Conservation (phyloP, 768 basidiomycete genomes). For the Collybia sp. region DNA sequence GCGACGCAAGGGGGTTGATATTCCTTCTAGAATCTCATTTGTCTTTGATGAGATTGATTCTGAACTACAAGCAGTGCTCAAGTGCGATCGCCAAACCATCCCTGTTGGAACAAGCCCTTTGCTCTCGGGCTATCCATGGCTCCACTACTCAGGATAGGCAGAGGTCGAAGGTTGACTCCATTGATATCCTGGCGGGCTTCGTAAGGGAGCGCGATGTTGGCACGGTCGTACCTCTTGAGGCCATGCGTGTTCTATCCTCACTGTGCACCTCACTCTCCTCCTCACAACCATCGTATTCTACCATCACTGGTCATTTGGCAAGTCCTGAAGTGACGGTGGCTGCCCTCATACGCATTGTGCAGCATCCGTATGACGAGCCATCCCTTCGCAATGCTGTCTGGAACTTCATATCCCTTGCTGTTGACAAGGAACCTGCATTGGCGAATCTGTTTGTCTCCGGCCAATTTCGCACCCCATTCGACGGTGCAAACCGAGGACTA, state of each 20-base stretch:
- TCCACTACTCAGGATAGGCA: slow-evolving; percentile 37
- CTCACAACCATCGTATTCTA: slow-evolving; percentile 57
- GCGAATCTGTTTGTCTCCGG: slow-evolving; percentile 77
- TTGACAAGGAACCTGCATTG: slow-evolving; percentile 85
- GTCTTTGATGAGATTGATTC: slow-evolving; percentile 51
- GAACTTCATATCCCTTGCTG: slow-evolving; percentile 76
- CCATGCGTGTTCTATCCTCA: slow-evolving; percentile 61
- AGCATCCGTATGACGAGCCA: slow-evolving; percentile 78
- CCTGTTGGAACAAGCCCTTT: slow-evolving; percentile 74
- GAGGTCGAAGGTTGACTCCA: slow-evolving; percentile 56
- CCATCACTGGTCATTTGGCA: slow-evolving; percentile 74
- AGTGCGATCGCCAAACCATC: slow-evolving; percentile 41
- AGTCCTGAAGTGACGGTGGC: slow-evolving; percentile 70
- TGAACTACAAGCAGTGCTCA: slow-evolving; percentile 59
- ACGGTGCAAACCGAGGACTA: slow-evolving; percentile 25
- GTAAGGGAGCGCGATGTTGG: slow-evolving; percentile 65
- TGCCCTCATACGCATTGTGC: slow-evolving; percentile 64
- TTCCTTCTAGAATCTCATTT: slow-evolving; percentile 67
- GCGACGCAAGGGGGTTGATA: slow-evolving; percentile 66
- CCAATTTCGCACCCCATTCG: slow-evolving; percentile 48
- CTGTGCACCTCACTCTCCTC: slow-evolving; percentile 62
- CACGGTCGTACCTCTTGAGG: slow-evolving; percentile 54
- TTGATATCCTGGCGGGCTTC: slow-evolving; percentile 70
- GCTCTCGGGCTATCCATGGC: slow-evolving; percentile 54
- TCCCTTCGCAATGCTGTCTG: slow-evolving; percentile 72